These are phyloP conservation scores for Leccinum rimulosum DNA, from an alignment of 768 basidiomycete species.

Conservation along the genomic window DNA sequence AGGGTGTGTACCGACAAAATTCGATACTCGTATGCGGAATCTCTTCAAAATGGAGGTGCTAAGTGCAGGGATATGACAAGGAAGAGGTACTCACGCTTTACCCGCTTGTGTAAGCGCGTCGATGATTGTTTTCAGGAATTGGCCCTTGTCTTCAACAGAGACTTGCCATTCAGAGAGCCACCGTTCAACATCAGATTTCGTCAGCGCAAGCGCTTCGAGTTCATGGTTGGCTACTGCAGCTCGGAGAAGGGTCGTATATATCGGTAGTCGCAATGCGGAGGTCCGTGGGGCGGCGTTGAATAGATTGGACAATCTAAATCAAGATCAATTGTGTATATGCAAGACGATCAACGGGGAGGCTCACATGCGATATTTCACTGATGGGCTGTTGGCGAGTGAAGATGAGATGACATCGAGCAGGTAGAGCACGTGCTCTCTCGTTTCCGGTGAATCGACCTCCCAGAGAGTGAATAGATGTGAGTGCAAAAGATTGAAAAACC, in stretches of 20 bases:
- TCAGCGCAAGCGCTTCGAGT: constrained; percentile 58
- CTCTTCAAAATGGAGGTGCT: constrained; percentile 36
- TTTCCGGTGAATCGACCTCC: constrained; percentile 52
- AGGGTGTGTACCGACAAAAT: constrained; percentile 61
- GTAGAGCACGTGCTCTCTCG: constrained; percentile 45
- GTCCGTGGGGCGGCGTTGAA: constrained; percentile 73
- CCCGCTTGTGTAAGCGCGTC: constrained; percentile 56
- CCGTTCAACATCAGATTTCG: constrained; percentile 49
- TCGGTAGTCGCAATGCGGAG: constrained; percentile 60
- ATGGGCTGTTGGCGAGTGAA: constrained; percentile 48
- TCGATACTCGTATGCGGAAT: constrained; percentile 61
- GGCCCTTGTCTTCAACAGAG: constrained; percentile 56
- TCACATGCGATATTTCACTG: constrained; percentile 76
- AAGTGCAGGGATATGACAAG: not conserved
- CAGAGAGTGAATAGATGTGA: constrained; percentile 68
- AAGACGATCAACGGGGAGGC: not conserved
- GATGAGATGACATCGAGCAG: constrained; percentile 57
- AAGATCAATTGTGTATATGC: constrained; percentile 4
- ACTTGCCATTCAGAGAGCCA: constrained; percentile 61
- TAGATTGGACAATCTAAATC: constrained; percentile 67
- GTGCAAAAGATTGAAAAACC: constrained; percentile 82
- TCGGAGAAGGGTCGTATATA: constrained; percentile 61
- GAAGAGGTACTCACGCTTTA: constrained; percentile 51
- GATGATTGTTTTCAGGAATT: constrained; percentile 63
- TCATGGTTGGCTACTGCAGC: constrained; percentile 61